Evolutionary conservation across 768 basidiomycete species (phyloP).

Genomic region (Zangia roseola): DNA sequence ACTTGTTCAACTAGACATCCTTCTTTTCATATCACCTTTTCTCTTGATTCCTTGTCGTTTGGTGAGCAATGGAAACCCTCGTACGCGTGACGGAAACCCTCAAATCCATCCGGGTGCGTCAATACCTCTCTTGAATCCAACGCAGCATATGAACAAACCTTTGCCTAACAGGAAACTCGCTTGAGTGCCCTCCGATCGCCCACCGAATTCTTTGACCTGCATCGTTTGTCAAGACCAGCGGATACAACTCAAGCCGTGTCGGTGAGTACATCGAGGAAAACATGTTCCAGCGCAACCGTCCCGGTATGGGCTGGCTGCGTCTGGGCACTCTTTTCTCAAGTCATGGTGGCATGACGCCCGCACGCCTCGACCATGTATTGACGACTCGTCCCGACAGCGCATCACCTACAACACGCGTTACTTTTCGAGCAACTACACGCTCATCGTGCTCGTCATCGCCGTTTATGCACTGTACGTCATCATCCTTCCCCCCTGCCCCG

Average conservation of each 20-base stretch:
- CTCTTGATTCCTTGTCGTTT: no score
- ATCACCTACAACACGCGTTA: conserved; percentile 95
- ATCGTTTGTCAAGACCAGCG: conserved; percentile 80
- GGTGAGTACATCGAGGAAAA: no score
- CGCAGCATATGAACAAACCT: no score
- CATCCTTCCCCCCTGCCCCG: not conserved
- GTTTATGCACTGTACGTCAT: conserved; percentile 78
- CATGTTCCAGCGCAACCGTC: no score
- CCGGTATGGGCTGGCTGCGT: no score
- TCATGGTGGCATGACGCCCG: no score
- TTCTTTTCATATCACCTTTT: no score
- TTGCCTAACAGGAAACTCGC: conserved; percentile 63
- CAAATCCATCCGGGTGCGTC: conserved; percentile 66
- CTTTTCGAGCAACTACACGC: conserved; percentile 88
- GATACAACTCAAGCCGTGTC: conserved; percentile 78
- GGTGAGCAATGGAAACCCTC: conserved; percentile 55
- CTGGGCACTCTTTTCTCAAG: no score
- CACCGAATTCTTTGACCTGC: conserved; percentile 79
- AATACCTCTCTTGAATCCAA: no score
- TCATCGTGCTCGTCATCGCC: conserved; percentile 74
- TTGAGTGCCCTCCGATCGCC: conserved; percentile 73
- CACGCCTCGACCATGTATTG: no score
- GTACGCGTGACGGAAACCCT: conserved; percentile 66
- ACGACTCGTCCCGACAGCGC: no score
- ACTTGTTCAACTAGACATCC: no score